phyloP scores from a whole-genome alignment of 2,329 filamentous ascomycete species.

The Fusarium hostae region DNA sequence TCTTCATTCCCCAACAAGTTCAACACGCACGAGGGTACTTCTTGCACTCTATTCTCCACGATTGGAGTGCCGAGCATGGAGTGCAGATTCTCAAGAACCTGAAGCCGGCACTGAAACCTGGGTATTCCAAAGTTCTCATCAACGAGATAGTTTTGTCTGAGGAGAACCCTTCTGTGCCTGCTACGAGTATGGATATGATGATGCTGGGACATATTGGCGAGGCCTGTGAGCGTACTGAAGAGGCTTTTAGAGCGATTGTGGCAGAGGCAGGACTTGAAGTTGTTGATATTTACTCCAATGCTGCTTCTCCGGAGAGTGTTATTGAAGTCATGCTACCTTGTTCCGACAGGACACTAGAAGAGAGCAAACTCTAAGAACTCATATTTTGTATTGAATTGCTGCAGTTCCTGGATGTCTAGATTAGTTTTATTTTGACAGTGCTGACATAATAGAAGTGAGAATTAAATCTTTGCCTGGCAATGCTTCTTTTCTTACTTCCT shows the following conservation, averaged over 20 bases:
- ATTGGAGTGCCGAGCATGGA: conserved; percentile 50
- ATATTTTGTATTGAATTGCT: no score
- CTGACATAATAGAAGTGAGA: no score
- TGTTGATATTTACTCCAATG: conserved; percentile 1
- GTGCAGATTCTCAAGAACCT: conserved; percentile 47
- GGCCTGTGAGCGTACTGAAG: conserved; percentile 18
- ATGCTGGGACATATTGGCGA: conserved; percentile 26
- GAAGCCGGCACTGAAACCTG: conserved; percentile 43
- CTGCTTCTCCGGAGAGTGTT: conserved; percentile 24
- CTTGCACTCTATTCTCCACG: conserved; percentile 51
- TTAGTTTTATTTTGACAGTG: no score
- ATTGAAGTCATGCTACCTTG: conserved; percentile 14
- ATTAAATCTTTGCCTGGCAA: no score
- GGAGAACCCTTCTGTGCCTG: conserved; percentile 10
- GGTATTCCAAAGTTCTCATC: conserved; percentile 26
- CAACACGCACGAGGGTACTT: conserved; percentile 14
- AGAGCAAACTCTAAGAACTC: no score
- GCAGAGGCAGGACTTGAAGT: conserved; percentile 9
- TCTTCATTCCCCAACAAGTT: conserved; percentile 37
- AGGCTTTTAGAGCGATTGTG: conserved; percentile 3
- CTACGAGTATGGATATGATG: conserved; percentile 33
- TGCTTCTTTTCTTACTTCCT: no score
- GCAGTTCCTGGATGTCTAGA: no score
- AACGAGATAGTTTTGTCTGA: conserved; percentile 29
- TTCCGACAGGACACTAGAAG: no score